Percentiles rank a stretch among this genome's conserved stretches.
Conservation (phyloP, 2,329 filamentous ascomycete species). For the Basipetospora chlamydospora region DNA sequence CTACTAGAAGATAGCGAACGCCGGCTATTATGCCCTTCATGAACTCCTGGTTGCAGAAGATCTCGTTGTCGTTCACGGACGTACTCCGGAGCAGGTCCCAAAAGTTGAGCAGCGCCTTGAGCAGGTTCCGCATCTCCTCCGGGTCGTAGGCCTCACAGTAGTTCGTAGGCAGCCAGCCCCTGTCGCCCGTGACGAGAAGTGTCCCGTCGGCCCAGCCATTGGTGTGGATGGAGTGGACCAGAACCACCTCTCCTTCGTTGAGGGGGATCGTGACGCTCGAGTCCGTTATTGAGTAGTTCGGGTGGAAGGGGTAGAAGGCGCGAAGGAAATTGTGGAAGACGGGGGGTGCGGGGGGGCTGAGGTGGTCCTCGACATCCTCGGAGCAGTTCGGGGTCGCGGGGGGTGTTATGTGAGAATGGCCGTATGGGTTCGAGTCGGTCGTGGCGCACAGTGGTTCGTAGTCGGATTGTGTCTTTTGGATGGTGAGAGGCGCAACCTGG, state of each 20-base stretch:
- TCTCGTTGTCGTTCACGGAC: slow-evolving; percentile 56
- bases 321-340: slow-evolving; percentile 90
- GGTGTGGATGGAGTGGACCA: slow-evolving; percentile 92
- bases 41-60: slow-evolving; percentile 84
- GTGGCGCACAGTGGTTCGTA: slow-evolving; percentile 13
- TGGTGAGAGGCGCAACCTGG: slow-evolving; percentile 44
- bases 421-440: slow-evolving; percentile 27
- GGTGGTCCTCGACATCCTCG: slow-evolving; percentile 37
- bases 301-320: slow-evolving; percentile 86
- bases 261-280: slow-evolving; percentile 80
- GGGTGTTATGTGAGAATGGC: slow-evolving; percentile 55
- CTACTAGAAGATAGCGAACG: slow-evolving; percentile 75
- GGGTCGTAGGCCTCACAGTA: slow-evolving; percentile 95
- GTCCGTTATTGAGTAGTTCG: slow-evolving; percentile 60
- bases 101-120: slow-evolving; percentile 78
- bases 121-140: slow-evolving; percentile 66
- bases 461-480: slow-evolving; percentile 26
- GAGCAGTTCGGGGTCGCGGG: slow-evolving; percentile 60
- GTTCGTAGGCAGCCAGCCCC: slow-evolving; percentile 95
- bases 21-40: slow-evolving; percentile 90
- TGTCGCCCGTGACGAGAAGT: slow-evolving; percentile 65
- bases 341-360: slow-evolving; percentile 37
- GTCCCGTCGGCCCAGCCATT: slow-evolving; percentile 99
- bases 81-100: slow-evolving; percentile 81
- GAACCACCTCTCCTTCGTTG: slow-evolving; percentile 77